Evolutionary conservation across 192 early-diverging fungal species (phyloP), one percentile per base, ranked within the genome.

Genomic region (Gryganskiella cystojenkinii): DNA sequence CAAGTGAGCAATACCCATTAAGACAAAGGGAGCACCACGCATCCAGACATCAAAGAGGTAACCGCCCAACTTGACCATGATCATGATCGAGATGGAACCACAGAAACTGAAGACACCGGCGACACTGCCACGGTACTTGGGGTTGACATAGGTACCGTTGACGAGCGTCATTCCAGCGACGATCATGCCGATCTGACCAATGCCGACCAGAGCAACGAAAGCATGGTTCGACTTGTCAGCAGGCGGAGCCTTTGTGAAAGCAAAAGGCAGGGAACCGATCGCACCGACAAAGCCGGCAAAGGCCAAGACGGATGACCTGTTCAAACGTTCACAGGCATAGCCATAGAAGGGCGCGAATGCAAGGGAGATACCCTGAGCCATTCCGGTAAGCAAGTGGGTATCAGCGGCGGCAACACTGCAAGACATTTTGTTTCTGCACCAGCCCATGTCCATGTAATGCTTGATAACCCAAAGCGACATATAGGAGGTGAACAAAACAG

Each of bases 401-500:
- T 69, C 54, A 10, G 62, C 81, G 11, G 64, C 34, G 35, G 81
- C 72, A 19, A 70, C 47, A 27, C 64, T 74, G 52, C 80, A 81
- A 22, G 54, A 40, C 0, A 22, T 24, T 4, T 60, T 71, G 8
- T 31, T 61, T 7, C 35, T 25, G 42, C 92, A 93, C 24, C 80
- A 74, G 1, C 87, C 88, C n/a, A 64, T 45, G 1, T 85, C 81
- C 55, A 91, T 66, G 62, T 90, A 94, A 67, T 88, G 82, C 37
- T 89, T 72, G 14, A 71, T 67, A 1, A 89, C 82, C 86, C 88
- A 92, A 5, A 94, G 80, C 28, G 87, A 85, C 19, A 94, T 67
- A 56, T 87, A 94, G 2, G 88, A 80, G 0, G 92, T 86, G 25
- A 94, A 75, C n/a, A 89, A 85, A 42, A 92, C 86, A 6, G 90